Evolutionary conservation across 108 stramenopile species (phyloP), one percentile per base, ranked within the genome.

Genomic region (Fragilaria radians): DNA sequence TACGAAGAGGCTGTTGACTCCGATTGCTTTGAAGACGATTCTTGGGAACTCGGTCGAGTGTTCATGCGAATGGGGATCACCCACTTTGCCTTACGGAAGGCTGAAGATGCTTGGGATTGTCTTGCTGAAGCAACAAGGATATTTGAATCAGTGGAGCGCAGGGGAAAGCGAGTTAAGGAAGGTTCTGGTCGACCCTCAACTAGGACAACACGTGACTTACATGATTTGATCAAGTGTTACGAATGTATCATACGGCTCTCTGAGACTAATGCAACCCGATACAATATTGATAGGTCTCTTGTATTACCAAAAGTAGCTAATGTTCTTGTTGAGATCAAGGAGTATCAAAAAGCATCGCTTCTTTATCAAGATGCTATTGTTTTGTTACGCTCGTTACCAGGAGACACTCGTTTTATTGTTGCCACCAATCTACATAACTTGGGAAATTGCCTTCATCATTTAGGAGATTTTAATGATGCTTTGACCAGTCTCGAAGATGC

Each of bases 341-440:
- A 73, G 19, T 68, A 57, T 32, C 48, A 77, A 59, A 72, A 73
- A 48, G 76, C 76, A 18, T 47, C 73, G 1, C 22, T 55, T 2
- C 61, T 73, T 62, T 77, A 73, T 45, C 58, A 71, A 46, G 72
- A 73, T 48, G 76, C 72, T 19, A 69, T 77, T 28, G 73, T 73
- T 63, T 65, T 73, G 28, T 72, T 73, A 57, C 52, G 72, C 18
- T 62, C 68, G 48, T 53, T 70, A 11, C 48, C 46, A 52, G 77
- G 70, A 24, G 49, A 32, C 24, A 68, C 73, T 31, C 65, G 61
- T 56, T 45, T 71, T 2, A 67, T 69, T 48, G 61, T 71, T 31
- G 73, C 73, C 46, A 62, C 71, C 45, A 70, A 68, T 1, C 61
- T 78, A 28, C 72, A 78, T 52, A 78, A 78, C 54, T 61, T 77